Percentiles rank a stretch among this genome's conserved stretches.
Conservation (phyloP, 495 filamentous ascomycete genomes). For the Lasiosphaeria ovina region DNA sequence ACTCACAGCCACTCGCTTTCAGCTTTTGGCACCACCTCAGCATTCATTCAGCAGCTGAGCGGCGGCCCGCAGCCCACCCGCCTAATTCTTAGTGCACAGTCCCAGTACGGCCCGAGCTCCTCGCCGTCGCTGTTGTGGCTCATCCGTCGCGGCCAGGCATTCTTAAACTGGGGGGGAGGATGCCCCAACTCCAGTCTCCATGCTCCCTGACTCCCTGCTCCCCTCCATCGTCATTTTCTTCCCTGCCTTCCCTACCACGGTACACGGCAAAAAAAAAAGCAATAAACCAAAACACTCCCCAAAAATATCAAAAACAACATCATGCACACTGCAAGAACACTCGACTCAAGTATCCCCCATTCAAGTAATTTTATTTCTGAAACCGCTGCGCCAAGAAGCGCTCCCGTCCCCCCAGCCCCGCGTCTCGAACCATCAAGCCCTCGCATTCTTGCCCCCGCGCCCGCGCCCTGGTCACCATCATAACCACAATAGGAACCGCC, state of each 20-base stretch:
- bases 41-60: too few relatives aligned
- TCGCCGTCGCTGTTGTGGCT: too few relatives aligned
- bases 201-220: neutral
- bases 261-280: slow-evolving; percentile 2
- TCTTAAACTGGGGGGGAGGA: neutral
- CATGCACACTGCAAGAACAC: slow-evolving; percentile 30
- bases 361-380: slow-evolving; percentile 27
- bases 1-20: too few relatives aligned
- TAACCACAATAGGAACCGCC: neutral
- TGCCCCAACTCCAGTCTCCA: neutral
- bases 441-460: neutral
- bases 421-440: neutral
- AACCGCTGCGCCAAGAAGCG: slow-evolving; percentile 5
- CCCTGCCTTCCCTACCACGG: slow-evolving; percentile 6
- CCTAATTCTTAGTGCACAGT: too few relatives aligned
- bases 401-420: neutral
- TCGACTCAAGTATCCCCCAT: slow-evolving; percentile 21
- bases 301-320: slow-evolving; percentile 16
- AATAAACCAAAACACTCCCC: slow-evolving; percentile 14
- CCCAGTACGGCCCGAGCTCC: too few relatives aligned
- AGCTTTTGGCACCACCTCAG: too few relatives aligned
- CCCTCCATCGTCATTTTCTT: slow-evolving; percentile 22
- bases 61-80: too few relatives aligned
- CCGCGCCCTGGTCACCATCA: slow-evolving; percentile 4
- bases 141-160: neutral